Evolutionary conservation across 305 asterid genomes (phyloP).

Genomic region (Euphrasia arctica): DNA sequence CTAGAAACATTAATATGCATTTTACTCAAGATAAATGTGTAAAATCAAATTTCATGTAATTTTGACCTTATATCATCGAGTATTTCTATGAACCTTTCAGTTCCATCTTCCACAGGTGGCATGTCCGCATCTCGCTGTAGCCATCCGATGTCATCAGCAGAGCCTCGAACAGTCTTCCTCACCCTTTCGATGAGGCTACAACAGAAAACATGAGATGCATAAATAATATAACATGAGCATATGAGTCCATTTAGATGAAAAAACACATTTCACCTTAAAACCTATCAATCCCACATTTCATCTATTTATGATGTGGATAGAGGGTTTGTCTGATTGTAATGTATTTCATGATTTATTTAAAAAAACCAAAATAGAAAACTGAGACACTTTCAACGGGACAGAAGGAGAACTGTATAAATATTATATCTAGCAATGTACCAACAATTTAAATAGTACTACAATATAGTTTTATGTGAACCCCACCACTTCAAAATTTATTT

Average conservation of each 20-base stretch:
- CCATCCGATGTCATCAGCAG: slow-evolving; percentile 99
- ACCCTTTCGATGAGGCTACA: slow-evolving; percentile 80
- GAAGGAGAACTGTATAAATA: no score
- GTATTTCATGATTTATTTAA: no score
- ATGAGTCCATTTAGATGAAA: neutral
- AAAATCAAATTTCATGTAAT: slow-evolving; percentile 15
- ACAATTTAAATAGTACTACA: no score
- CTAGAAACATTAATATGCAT: neutral
- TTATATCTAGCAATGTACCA: no score
- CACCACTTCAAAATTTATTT: no score
- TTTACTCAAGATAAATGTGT: slow-evolving; percentile 13
- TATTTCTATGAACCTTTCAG: slow-evolving; percentile 70
- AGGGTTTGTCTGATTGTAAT: no score
- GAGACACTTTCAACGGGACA: no score
- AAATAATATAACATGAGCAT: slow-evolving; percentile 16
- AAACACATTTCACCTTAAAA: neutral
- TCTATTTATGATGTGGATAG: no score
- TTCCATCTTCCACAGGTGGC: slow-evolving; percentile 91
- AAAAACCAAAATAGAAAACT: no score
- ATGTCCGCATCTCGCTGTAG: slow-evolving; percentile 59
- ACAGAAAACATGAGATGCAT: slow-evolving; percentile 15
- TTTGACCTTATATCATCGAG: slow-evolving; percentile 73
- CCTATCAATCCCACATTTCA: no score
- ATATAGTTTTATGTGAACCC: no score
- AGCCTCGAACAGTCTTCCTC: slow-evolving; percentile 82